A percentile compares a stretch with the other conserved stretches of the same genome.
Conservation (phyloP, 2,329 filamentous ascomycete species). For the Scedosporium apiospermum region DNA sequence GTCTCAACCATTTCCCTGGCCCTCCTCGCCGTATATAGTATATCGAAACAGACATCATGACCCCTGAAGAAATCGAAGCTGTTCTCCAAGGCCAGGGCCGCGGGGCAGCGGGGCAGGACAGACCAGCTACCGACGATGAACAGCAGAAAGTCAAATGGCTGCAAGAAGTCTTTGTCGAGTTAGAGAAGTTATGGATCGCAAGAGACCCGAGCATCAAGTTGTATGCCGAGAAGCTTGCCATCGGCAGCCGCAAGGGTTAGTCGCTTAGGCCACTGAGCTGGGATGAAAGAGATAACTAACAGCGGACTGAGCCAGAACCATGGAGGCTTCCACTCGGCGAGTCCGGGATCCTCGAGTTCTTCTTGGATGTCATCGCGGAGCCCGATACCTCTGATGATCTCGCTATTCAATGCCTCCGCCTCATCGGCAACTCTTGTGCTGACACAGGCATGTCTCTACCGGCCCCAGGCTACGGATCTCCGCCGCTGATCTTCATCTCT, state of each 20-base stretch:
- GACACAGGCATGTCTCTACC: constrained; percentile 36
- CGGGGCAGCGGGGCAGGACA: constrained; percentile 9
- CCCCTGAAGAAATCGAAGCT: constrained; percentile 25
- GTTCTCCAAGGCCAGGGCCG: constrained; percentile 25
- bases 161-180: constrained; percentile 25
- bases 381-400: constrained; percentile 30
- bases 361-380: constrained; percentile 34
- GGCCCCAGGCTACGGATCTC: neutral
- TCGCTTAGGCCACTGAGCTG: neutral
- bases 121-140: neutral
- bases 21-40: too few relatives aligned
- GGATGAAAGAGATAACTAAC: neutral
- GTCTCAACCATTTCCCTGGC: too few relatives aligned
- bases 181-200: constrained; percentile 30
- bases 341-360: constrained; percentile 48
- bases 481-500: neutral
- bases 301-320: constrained; percentile 26
- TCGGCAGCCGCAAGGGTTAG: constrained; percentile 45
- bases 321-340: constrained; percentile 49
- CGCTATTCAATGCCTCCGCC: constrained; percentile 44
- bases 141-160: constrained; percentile 17
- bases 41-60: constrained; percentile 15
- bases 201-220: constrained; percentile 7
- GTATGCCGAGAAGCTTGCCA: constrained; percentile 43
- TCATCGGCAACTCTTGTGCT: constrained; percentile 54